A percentile compares a stretch with the other conserved stretches of the same genome.
Evolutionary conservation across 306 rosid species (phyloP).

Genomic region (Quercus robur): DNA sequence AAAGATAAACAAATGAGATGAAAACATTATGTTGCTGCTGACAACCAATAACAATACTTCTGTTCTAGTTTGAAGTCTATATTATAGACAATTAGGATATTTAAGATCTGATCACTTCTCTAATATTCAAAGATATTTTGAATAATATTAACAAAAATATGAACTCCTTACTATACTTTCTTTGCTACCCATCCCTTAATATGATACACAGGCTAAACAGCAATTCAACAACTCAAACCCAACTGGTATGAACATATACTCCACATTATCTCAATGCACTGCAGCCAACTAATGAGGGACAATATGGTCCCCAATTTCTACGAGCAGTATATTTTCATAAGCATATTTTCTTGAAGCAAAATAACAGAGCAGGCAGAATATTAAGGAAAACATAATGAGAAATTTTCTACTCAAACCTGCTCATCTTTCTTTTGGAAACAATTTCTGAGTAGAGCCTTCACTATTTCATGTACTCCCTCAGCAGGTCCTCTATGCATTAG

Average conservation of each 20-base stretch:
- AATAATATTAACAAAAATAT: too few species aligned
- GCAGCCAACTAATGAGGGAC: background rate
- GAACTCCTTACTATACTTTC: too few species aligned
- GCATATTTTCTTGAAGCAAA: too few species aligned
- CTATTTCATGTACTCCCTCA: constrained; percentile 47
- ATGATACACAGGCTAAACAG: too few species aligned
- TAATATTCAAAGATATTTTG: too few species aligned
- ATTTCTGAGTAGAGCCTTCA: constrained; percentile 38
- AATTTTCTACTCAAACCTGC: constrained; percentile 48
- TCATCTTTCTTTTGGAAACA: constrained; percentile 27
- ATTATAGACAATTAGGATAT: too few species aligned
- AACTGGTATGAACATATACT: too few species aligned
- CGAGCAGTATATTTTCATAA: background rate
- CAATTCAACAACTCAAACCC: too few species aligned
- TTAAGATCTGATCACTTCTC: too few species aligned
- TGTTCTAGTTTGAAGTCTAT: too few species aligned
- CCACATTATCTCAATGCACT: background rate
- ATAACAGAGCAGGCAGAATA: background rate
- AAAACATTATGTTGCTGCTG: background rate
- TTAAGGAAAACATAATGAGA: background rate
- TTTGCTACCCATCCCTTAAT: too few species aligned
- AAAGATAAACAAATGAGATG: background rate
- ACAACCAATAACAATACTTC: too few species aligned
- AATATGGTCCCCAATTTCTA: background rate
- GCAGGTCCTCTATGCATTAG: constrained; percentile 40